A percentile compares a stretch with the other conserved stretches of the same genome.
These are phyloP conservation scores for Kwoniella sp. DNA, from an alignment of 768 basidiomycete genomes.

Conservation along the genomic window DNA sequence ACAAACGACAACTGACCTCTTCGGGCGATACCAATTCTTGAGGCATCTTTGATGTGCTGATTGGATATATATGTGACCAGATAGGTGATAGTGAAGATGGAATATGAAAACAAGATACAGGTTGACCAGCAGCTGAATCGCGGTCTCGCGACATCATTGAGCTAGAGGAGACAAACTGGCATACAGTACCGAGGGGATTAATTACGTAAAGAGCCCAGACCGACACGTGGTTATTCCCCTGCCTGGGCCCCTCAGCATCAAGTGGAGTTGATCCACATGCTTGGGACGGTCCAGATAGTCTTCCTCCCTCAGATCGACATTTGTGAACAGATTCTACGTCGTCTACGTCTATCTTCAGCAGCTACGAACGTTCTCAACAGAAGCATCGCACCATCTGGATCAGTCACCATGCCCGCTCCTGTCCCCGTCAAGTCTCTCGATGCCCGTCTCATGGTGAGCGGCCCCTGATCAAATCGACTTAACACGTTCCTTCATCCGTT, in stretches of 20 bases:
- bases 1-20: slow-evolving; percentile 19
- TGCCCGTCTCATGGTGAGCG: slow-evolving; percentile 20
- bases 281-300: no score
- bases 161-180: no score
- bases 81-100: background rate
- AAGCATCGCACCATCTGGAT: background rate
- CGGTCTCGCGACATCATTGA: slow-evolving; percentile 1
- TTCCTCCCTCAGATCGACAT: no score
- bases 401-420: slow-evolving; percentile 21
- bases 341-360: no score
- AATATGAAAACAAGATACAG: slow-evolving; percentile 8
- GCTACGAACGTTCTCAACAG: background rate
- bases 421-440: slow-evolving; percentile 15
- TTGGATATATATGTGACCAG: background rate
- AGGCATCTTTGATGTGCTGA: slow-evolving; percentile 25
- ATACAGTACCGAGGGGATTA: background rate
- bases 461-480: background rate
- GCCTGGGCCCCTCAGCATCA: background rate
- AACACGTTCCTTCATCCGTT: no score
- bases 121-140: background rate
- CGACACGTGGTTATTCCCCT: background rate
- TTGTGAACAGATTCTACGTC: no score
- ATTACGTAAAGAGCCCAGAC: background rate
- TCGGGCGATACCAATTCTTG: slow-evolving; percentile 39
- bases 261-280: no score